Evolutionary conservation across 441 rosid species (phyloP).

Genomic region (Pelargonium cotyledonis): DNA sequence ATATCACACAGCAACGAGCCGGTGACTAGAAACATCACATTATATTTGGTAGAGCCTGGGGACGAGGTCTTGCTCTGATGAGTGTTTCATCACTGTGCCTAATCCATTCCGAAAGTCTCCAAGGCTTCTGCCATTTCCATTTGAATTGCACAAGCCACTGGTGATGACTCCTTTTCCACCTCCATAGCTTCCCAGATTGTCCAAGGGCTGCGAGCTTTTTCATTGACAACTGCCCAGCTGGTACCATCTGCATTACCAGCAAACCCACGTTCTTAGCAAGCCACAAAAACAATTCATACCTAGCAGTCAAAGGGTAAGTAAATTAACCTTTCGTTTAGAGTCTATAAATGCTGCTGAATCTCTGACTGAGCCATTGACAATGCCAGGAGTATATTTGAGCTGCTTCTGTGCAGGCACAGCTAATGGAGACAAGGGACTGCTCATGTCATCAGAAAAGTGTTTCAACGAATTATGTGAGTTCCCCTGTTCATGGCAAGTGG

Average conservation of each 20-base stretch:
- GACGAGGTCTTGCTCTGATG: slow-evolving; percentile 27
- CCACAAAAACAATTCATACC: slow-evolving; percentile 14
- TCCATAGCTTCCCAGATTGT: slow-evolving; percentile 32
- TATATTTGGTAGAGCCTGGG: slow-evolving; percentile 25
- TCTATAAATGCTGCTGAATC: slow-evolving; percentile 59
- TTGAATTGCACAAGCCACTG: slow-evolving; percentile 32
- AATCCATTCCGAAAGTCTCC: slow-evolving; percentile 31
- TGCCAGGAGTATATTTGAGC: slow-evolving; percentile 79
- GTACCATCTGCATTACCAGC: slow-evolving; percentile 26
- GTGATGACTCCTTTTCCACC: slow-evolving; percentile 33
- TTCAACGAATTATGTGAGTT: slow-evolving; percentile 59
- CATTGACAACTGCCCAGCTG: slow-evolving; percentile 26
- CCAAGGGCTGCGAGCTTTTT: slow-evolving; percentile 25
- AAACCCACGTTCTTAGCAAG: slow-evolving; percentile 18
- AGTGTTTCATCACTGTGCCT: slow-evolving; percentile 30
- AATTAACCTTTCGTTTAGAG: slow-evolving; percentile 59
- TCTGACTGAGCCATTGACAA: slow-evolving; percentile 60
- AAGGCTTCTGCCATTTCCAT: slow-evolving; percentile 33
- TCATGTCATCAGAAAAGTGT: slow-evolving; percentile 51
- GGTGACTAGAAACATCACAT: slow-evolving; percentile 27
- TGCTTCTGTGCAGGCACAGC: slow-evolving; percentile 88
- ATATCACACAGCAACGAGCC: slow-evolving; percentile 21
- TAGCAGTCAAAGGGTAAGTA: slow-evolving; percentile 10
- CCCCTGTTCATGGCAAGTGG: slow-evolving; percentile 38
- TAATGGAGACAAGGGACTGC: slow-evolving; percentile 58